These are phyloP conservation scores for Nakazawaea laoshanensis DNA, from an alignment of 805 yeast species.

Conservation along the genomic window DNA sequence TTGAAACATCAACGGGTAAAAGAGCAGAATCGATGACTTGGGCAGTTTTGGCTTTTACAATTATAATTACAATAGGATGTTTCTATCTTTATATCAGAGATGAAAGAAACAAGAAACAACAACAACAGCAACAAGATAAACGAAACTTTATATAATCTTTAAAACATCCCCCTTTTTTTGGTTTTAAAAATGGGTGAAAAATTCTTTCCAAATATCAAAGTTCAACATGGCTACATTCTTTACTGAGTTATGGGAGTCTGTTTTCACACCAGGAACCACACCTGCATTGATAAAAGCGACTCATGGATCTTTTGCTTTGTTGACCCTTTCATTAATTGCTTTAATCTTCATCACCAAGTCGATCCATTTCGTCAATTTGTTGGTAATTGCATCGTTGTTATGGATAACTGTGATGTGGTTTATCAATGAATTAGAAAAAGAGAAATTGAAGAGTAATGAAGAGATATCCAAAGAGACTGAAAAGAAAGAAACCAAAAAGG, in stretches of 20 bases:
- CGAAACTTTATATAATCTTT: too few relatives aligned
- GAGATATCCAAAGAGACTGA: conserved; percentile 25
- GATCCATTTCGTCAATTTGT: conserved; percentile 55
- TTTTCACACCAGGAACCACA: conserved; percentile 87
- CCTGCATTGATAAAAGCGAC: conserved; percentile 89
- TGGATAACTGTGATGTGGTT: conserved; percentile 90
- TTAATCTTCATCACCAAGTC: conserved; percentile 55
- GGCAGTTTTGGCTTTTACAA: conserved; percentile 45
- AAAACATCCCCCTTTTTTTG: too few relatives aligned
- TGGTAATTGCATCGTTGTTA: conserved; percentile 36
- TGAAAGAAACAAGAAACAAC: too few relatives aligned
- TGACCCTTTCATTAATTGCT: conserved; percentile 46
- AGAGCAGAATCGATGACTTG: conserved; percentile 54
- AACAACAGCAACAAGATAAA: too few relatives aligned
- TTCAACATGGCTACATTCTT: conserved; percentile 31
- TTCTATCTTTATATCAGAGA: conserved; percentile 22
- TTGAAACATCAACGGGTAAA: conserved; percentile 34
- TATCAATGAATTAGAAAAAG: conserved; percentile 51
- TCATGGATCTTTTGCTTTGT: conserved; percentile 67
- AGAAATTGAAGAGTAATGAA: conserved; percentile 35
- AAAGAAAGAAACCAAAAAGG: conserved; percentile 12
- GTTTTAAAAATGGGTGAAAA: too few relatives aligned
- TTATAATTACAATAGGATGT: conserved; percentile 29
- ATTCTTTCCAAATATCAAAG: not conserved
- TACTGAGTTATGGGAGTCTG: conserved; percentile 77